These are phyloP conservation scores for Aureobasidium sp. DNA, from an alignment of 2,329 filamentous ascomycete species.

Conservation along the genomic window DNA sequence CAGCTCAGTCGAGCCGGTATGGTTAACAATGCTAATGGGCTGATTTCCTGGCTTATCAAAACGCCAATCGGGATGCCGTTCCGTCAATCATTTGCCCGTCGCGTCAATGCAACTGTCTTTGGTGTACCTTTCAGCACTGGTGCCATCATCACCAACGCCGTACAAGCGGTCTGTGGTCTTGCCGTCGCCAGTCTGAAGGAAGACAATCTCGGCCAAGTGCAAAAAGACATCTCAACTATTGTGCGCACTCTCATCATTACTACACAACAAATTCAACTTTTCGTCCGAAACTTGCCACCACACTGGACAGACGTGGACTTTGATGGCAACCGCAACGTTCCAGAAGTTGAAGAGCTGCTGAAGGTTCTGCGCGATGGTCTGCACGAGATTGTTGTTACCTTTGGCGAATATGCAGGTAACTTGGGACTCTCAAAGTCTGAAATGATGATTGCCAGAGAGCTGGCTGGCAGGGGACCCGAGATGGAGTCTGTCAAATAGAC, in stretches of 20 bases:
- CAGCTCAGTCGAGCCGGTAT: conserved; percentile 42
- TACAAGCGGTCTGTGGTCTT: conserved; percentile 54
- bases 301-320: conserved; percentile 75
- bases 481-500: conserved; percentile 13
- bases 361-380: conserved; percentile 58
- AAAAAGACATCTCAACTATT: conserved; percentile 66
- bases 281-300: conserved; percentile 49
- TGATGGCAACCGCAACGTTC: conserved; percentile 36
- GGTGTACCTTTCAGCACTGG: conserved; percentile 65
- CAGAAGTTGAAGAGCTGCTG: conserved; percentile 64
- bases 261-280: conserved; percentile 60
- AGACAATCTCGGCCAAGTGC: conserved; percentile 79
- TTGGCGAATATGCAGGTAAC: conserved; percentile 65
- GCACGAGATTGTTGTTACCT: conserved; percentile 56
- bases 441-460: conserved; percentile 64
- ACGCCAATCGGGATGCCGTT: conserved; percentile 58
- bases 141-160: conserved; percentile 60
- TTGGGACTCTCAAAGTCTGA: conserved; percentile 64
- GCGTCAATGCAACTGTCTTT: conserved; percentile 58
- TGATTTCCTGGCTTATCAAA: conserved; percentile 38
- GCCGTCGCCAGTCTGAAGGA: conserved; percentile 67
- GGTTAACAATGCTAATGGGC: conserved; percentile 33
- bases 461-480: conserved; percentile 19
- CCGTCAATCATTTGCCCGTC: conserved; percentile 58
- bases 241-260: conserved; percentile 64